These are phyloP conservation scores for Leccinum fallax DNA, from an alignment of 1,284 basidiomycete genomes.

Conservation along the genomic window DNA sequence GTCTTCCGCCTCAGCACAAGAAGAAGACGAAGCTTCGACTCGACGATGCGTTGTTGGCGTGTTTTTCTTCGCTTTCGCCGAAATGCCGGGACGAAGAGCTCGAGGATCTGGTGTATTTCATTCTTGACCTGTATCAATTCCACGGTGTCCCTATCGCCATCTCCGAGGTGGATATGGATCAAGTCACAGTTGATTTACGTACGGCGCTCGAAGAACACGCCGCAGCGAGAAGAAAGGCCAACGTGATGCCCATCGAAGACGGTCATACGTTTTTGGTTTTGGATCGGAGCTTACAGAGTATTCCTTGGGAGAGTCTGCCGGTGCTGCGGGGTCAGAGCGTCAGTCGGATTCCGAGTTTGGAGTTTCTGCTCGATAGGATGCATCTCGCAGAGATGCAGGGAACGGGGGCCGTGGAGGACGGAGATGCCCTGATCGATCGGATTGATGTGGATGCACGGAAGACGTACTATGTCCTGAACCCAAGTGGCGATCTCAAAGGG, in stretches of 20 bases:
- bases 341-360: slow-evolving; percentile 87
- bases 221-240: slow-evolving; percentile 39
- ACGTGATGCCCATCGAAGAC: slow-evolving; percentile 41
- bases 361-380: slow-evolving; percentile 86
- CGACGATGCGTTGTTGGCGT: slow-evolving; percentile 79
- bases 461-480: slow-evolving; percentile 89
- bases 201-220: slow-evolving; percentile 70
- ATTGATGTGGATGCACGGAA: slow-evolving; percentile 64
- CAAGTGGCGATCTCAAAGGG: slow-evolving; percentile 84
- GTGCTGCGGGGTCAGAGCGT: slow-evolving; percentile 82
- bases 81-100: slow-evolving; percentile 90
- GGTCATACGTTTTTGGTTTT: slow-evolving; percentile 87
- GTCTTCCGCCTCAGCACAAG: slow-evolving; percentile 51
- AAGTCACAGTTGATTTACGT: slow-evolving; percentile 77
- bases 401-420: slow-evolving; percentile 18
- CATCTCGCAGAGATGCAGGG: slow-evolving; percentile 53
- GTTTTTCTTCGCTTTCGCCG: slow-evolving; percentile 82
- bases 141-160: slow-evolving; percentile 88
- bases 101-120: slow-evolving; percentile 93
- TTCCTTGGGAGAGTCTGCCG: slow-evolving; percentile 98
- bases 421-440: slow-evolving; percentile 42
- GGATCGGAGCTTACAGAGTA: slow-evolving; percentile 86
- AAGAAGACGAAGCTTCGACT: slow-evolving; percentile 39
- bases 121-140: slow-evolving; percentile 93
- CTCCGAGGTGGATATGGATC: slow-evolving; percentile 92